These are phyloP conservation scores for Hemerocallis citrina DNA, from an alignment of 106 monocot genomes.

Conservation along the genomic window DNA sequence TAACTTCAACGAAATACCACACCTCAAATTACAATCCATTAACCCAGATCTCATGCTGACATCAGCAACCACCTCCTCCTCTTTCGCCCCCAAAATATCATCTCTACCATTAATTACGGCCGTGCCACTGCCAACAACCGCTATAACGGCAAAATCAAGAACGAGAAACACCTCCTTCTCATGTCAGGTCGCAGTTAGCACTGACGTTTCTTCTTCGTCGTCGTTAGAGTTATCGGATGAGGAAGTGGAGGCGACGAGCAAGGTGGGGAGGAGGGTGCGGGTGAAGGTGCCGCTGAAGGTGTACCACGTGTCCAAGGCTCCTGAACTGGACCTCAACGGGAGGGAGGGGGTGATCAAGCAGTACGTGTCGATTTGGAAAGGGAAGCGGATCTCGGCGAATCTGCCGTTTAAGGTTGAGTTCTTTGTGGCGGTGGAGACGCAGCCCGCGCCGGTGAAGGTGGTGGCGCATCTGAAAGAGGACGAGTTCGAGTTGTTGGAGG, in stretches of 20 bases:
- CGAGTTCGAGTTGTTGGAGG: slow-evolving; percentile 50
- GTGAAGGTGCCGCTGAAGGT: slow-evolving; percentile 71
- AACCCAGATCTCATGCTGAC: slow-evolving; percentile 1
- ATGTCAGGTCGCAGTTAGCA: slow-evolving; percentile 39
- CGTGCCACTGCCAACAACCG: background rate
- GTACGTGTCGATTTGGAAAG: slow-evolving; percentile 79
- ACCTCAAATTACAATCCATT: background rate
- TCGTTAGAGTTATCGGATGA: slow-evolving; percentile 17
- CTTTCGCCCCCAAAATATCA: background rate
- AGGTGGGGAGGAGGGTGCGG: slow-evolving; percentile 47
- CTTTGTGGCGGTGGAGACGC: slow-evolving; percentile 29
- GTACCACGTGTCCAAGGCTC: slow-evolving; percentile 61
- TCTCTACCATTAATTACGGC: background rate
- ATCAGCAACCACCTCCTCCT: background rate
- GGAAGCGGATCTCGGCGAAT: slow-evolving; percentile 74
- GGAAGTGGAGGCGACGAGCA: slow-evolving; percentile 31
- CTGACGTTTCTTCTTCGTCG: slow-evolving; percentile 23
- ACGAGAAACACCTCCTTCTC: slow-evolving; percentile 11
- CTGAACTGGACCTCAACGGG: slow-evolving; percentile 64
- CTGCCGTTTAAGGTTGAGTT: slow-evolving; percentile 85
- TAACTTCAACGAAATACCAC: too few relatives aligned
- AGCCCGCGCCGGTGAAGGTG: slow-evolving; percentile 50
- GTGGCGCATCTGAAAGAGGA: slow-evolving; percentile 77
- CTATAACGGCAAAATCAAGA: background rate
- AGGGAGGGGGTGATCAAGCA: slow-evolving; percentile 82